Evolutionary conservation across 2,329 filamentous ascomycete genomes (phyloP).

Genomic region (Zymoseptoria passerinii): DNA sequence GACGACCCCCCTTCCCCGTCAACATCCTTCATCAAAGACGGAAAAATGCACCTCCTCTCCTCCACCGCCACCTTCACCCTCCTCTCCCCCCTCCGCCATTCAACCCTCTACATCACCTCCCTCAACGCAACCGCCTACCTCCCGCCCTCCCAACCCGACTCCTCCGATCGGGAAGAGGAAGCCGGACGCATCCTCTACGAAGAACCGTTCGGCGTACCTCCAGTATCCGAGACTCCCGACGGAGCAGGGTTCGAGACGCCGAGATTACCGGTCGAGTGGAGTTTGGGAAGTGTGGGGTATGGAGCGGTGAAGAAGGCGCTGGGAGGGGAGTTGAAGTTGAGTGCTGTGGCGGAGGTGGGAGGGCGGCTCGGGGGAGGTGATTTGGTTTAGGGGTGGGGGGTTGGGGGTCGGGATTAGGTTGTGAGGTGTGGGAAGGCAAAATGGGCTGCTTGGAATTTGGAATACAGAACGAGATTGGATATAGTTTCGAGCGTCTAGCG

Average conservation of each 20-base stretch:
- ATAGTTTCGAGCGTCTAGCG: neutral
- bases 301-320: conserved; percentile 71
- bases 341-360: conserved; percentile 67
- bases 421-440: conserved; percentile 15
- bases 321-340: conserved; percentile 69
- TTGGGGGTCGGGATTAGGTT: conserved; percentile 43
- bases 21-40: conserved; percentile 70
- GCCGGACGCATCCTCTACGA: conserved; percentile 71
- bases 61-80: conserved; percentile 81
- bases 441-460: neutral
- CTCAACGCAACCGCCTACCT: conserved; percentile 82
- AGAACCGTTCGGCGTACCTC: conserved; percentile 65
- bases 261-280: conserved; percentile 73
- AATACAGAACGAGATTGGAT: neutral
- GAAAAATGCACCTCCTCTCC: conserved; percentile 76
- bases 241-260: conserved; percentile 61
- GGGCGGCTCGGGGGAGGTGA: conserved; percentile 61
- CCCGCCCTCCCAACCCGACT: conserved; percentile 59
- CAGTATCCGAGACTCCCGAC: conserved; percentile 31
- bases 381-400: conserved; percentile 47
- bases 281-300: conserved; percentile 67
- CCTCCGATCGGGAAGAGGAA: conserved; percentile 63
- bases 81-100: conserved; percentile 65
- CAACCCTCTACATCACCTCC: conserved; percentile 66
- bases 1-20: conserved; percentile 32